Base-by-base conservation (phyloP, 2,329 filamentous ascomycete genomes). In the Emmonsia crescens region DNA sequence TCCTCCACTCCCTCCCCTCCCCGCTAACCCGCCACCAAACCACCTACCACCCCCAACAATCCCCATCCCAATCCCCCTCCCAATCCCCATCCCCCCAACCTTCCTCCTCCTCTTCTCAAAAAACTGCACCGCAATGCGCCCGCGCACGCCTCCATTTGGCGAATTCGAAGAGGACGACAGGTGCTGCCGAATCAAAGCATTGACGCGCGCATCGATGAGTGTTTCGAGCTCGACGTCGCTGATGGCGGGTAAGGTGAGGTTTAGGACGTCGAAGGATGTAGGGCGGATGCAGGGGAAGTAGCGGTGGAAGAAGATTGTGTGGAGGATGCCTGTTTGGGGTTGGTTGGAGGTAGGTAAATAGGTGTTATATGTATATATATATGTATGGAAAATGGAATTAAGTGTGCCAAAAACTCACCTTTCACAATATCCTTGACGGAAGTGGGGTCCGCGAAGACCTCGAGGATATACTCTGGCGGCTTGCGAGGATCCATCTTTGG, bases 281-380 rank as follows among this genome's bases (percentile, higher is more conserved):
- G 94, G 93, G 49, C 84, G 80, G 68, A 96, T 83, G 62, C 90
- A 87, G 62, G 91, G 91, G 80, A 97, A 96, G 83, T 93, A 96
- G 71, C 94, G 89, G 79, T 96, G 92, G 83, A 97, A 97, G 85
- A 97, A 99, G 75, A 97, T 96, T 58, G 92, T 95, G 75, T 96
- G 92, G 57, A 97, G 83, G 73, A 96, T 89, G 66, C 89, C 93
- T 96, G 70, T 48, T 54, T 46, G 48, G 21, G 12, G 36, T 19
- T 27, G 9, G 16, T 56, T 56, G n/a, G 9, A 10, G 19, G 16
- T 24, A 19, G 31, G n/a, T n/a, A 10, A 33, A 54, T n/a, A n/a
- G n/a, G n/a, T n/a, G n/a, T n/a, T n/a, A n/a, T n/a, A n/a, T n/a
- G n/a, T n/a, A n/a, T n/a, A n/a, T n/a, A n/a, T n/a, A n/a, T n/a